Evolutionary conservation across 2,329 filamentous ascomycete genomes (phyloP).

Genomic region (Botrytis fabae): DNA sequence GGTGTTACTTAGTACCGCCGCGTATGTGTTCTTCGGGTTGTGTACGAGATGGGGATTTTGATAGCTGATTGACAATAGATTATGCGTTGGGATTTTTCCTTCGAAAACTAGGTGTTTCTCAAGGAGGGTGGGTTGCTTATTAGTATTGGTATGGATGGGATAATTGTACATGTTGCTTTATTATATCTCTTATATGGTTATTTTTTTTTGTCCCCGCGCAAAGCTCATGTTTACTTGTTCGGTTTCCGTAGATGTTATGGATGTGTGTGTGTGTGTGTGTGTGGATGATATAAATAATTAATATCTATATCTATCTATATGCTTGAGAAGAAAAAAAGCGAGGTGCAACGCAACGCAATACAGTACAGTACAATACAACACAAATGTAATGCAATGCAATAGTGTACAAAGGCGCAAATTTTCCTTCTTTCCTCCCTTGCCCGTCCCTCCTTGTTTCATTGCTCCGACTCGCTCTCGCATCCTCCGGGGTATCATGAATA

Average conservation of each 20-base stretch:
- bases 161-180: neutral
- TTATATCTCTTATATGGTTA: neutral
- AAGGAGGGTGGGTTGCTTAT: neutral
- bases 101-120: neutral
- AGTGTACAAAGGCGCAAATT: slow-evolving; percentile 8
- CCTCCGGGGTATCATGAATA: slow-evolving; percentile 17
- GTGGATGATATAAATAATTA: neutral
- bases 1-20: neutral
- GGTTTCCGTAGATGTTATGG: neutral
- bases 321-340: neutral
- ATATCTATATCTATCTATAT: slow-evolving; percentile 13
- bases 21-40: neutral
- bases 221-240: neutral
- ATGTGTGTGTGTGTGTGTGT: neutral
- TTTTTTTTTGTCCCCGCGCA: neutral
- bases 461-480: neutral
- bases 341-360: neutral
- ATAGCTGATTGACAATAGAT: neutral
- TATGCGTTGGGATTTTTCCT: too few relatives aligned
- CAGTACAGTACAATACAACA: slow-evolving; percentile 5
- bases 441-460: neutral
- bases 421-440: neutral
- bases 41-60: neutral
- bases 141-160: neutral
- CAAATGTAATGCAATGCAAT: slow-evolving; percentile 14